A percentile compares a stretch with the other conserved stretches of the same genome.
phyloP scores from a whole-genome alignment of 495 filamentous ascomycete genomes.

The Penicillium ochrochloron region DNA sequence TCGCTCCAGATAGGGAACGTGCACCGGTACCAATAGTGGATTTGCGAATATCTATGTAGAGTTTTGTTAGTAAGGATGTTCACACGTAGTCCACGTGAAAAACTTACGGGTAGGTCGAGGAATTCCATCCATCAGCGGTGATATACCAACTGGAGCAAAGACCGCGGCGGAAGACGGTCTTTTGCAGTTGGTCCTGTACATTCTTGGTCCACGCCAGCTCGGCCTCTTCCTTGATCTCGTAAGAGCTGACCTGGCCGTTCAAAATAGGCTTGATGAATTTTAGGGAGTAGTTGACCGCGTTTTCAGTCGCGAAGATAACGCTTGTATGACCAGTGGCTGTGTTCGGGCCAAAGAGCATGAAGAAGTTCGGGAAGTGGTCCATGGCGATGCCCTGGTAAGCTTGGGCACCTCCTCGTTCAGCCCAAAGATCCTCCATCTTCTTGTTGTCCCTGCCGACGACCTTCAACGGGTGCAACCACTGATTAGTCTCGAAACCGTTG shows the following conservation, averaged over 20 bases:
- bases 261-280: conserved; percentile 50
- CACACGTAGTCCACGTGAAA: not conserved
- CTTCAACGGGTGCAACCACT: conserved; percentile 42
- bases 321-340: conserved; percentile 66
- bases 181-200: conserved; percentile 57
- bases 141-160: conserved; percentile 64
- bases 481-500: conserved; percentile 58
- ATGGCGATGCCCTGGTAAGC: conserved; percentile 68
- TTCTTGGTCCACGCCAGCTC: conserved; percentile 58
- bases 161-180: conserved; percentile 56
- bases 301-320: conserved; percentile 64
- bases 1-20: conserved; percentile 61
- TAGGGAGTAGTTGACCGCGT: conserved; percentile 56
- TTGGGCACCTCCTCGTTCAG: conserved; percentile 62
- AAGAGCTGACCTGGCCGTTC: conserved; percentile 43
- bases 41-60: conserved; percentile 50
- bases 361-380: conserved; percentile 71
- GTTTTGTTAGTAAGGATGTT: not conserved
- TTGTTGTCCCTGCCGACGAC: conserved; percentile 51
- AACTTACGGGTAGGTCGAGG: conserved; percentile 61
- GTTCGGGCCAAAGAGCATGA: conserved; percentile 70
- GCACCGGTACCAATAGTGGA: conserved; percentile 53
- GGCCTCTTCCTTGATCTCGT: conserved; percentile 55
- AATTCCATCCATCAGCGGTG: conserved; percentile 62
- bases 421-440: conserved; percentile 58